Percentiles rank a stretch among this genome's conserved stretches.
Conservation (phyloP, 306 rosid genomes). For the Glycine soja region DNA sequence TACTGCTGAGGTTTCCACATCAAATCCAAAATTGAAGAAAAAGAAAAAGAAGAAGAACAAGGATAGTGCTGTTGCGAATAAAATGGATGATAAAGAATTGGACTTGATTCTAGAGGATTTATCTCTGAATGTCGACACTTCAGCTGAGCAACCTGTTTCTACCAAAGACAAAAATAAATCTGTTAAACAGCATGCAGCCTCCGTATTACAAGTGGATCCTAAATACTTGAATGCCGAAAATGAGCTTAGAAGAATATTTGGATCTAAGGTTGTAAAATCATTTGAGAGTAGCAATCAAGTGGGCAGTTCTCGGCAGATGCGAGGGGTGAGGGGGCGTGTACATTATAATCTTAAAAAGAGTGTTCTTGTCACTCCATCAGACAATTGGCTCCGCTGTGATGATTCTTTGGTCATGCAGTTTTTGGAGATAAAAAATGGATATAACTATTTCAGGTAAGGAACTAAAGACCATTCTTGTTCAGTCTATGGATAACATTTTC, state of each 20-base stretch:
- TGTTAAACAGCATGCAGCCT: slow-evolving; percentile 52
- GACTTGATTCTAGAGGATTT: slow-evolving; percentile 70
- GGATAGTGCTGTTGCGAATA: slow-evolving; percentile 57
- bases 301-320: slow-evolving; percentile 78
- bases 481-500: slow-evolving; percentile 3
- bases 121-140: slow-evolving; percentile 53
- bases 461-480: slow-evolving; percentile 41
- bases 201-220: slow-evolving; percentile 75
- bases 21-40: slow-evolving; percentile 74
- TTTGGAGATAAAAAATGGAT: slow-evolving; percentile 68
- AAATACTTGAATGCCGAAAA: slow-evolving; percentile 88
- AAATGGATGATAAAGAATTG: slow-evolving; percentile 56
- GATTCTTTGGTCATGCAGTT: slow-evolving; percentile 90
- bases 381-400: slow-evolving; percentile 91
- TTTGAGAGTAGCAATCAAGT: slow-evolving; percentile 82
- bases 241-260: slow-evolving; percentile 91
- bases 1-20: slow-evolving; percentile 46
- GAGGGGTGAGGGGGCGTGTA: slow-evolving; percentile 75
- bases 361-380: slow-evolving; percentile 76
- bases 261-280: slow-evolving; percentile 92
- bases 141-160: slow-evolving; percentile 35
- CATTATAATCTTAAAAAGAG: slow-evolving; percentile 73
- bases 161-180: slow-evolving; percentile 43
- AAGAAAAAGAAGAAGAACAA: slow-evolving; percentile 88
- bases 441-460: slow-evolving; percentile 74